Percentiles rank a stretch among this genome's conserved stretches.
phyloP scores from a whole-genome alignment of 805 yeast species.

The Candida methanosorbosa region DNA sequence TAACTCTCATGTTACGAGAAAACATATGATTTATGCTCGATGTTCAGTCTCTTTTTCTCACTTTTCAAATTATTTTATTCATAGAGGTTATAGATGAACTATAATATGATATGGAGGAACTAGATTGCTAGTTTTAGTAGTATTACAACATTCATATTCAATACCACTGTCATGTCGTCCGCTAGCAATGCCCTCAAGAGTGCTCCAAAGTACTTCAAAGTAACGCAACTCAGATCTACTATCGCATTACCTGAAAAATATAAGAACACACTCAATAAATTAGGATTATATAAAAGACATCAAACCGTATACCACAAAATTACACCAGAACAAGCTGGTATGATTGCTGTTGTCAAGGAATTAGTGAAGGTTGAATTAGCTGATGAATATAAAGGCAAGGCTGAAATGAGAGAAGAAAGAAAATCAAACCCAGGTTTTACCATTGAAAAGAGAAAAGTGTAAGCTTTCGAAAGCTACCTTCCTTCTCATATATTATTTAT shows the following conservation, averaged over 20 bases:
- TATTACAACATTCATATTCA: no score
- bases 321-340: conserved; percentile 77
- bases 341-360: conserved; percentile 76
- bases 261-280: conserved; percentile 53
- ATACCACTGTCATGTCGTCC: no score
- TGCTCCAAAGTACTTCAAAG: conserved; percentile 40
- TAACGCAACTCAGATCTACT: conserved; percentile 72
- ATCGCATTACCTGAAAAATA: conserved; percentile 74
- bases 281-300: conserved; percentile 73
- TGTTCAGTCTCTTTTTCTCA: no score
- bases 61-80: no score
- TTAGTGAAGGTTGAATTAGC: conserved; percentile 74
- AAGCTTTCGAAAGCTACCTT: not conserved
- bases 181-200: not conserved
- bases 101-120: no score
- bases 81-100: no score
- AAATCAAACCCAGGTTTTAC: conserved; percentile 59
- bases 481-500: no score
- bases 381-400: conserved; percentile 39
- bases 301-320: conserved; percentile 65
- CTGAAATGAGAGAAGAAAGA: conserved; percentile 45
- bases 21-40: no score
- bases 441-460: conserved; percentile 26
- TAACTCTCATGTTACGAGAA: no score
- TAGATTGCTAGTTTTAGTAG: no score